Base-by-base conservation (phyloP, 2,329 filamentous ascomycete genomes). In the Myriosclerotinia scirpicola region DNA sequence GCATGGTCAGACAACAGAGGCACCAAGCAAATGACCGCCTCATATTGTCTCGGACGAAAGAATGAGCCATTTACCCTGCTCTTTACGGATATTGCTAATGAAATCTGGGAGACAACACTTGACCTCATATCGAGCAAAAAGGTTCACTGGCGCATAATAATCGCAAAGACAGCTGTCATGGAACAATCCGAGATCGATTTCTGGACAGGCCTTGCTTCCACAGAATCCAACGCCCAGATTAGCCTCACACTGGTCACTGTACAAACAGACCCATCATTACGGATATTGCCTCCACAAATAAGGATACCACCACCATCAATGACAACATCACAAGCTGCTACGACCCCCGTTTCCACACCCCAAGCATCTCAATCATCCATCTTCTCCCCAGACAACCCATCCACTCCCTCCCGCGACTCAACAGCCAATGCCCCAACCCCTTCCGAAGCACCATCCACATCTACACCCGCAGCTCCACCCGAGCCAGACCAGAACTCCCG, bases 1-100 rank as follows among this genome's bases (percentile, higher is more conserved):
- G 89, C 90, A 0, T 96, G 92, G 92, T 91, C 89, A 1, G 91
- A 96, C 74, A 91, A 87, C 71, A 85, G 85, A 36, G 92, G 92
- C 2, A 86, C 85, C 67, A 86, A 90, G 68, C 90, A 93, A 75
- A 86, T 88, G 71, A 90, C 85, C 20, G 85, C 87, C 0, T 89
- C 90, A 0, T 94, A 93, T 76, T 91, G 89, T 72, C 79, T 94
- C 54, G 81, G 86, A 20, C 81, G 88, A 68, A 83, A 86, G 77
- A 81, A 84, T 71, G 80, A 83, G 65, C 76, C 80, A 1, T 74
- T 84, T 3, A 80, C 83, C 9, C 83, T 81, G 17, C 74, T 80
- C 1, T 85, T 92, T 69, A 80, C 80, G 17, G 86, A 90, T 30
- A 81, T 93, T n/a, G 86, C 87, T 0, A 83, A 84, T 58, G 90